These are phyloP conservation scores for Plasmodium vivax DNA, from an alignment of 169 alveolate species.

Conservation along the genomic window DNA sequence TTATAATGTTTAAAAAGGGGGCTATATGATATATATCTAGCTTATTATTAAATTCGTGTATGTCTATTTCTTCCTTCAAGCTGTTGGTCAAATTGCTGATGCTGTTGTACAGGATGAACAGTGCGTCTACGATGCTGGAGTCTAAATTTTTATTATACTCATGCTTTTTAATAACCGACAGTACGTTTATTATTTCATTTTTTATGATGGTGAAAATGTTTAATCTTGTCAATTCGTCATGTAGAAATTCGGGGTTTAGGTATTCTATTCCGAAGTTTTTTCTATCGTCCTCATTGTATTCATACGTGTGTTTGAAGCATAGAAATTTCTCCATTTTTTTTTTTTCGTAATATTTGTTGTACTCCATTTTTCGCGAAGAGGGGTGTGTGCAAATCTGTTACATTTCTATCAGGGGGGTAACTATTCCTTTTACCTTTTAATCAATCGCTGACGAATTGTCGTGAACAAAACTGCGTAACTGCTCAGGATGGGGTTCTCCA, in stretches of 20 bases:
- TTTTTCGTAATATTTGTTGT: slow-evolving; percentile 44
- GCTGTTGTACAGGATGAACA: slow-evolving; percentile 67
- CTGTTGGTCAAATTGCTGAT: slow-evolving; percentile 54
- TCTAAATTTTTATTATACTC: slow-evolving; percentile 71
- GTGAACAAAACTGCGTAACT: neutral
- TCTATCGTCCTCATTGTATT: neutral
- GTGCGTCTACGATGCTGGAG: slow-evolving; percentile 70
- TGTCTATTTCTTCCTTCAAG: slow-evolving; percentile 30
- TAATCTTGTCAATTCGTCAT: slow-evolving; percentile 43
- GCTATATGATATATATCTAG: slow-evolving; percentile 75
- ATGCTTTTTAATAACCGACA: slow-evolving; percentile 64
- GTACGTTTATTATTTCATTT: slow-evolving; percentile 74
- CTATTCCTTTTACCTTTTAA: neutral
- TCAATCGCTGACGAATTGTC: neutral
- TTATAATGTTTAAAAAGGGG: slow-evolving; percentile 72
- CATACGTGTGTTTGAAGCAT: neutral
- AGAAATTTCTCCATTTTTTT: slow-evolving; percentile 20
- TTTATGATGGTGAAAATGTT: slow-evolving; percentile 69
- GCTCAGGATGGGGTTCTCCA: neutral
- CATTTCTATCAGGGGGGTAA: slow-evolving; percentile 5
- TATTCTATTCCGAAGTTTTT: neutral
- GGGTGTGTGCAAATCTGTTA: neutral
- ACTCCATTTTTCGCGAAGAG: slow-evolving; percentile 33
- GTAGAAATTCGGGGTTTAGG: neutral
- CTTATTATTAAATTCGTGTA: slow-evolving; percentile 48